Conservation (phyloP, 495 filamentous ascomycete genomes). For the Umbilicaria muhlenbergii region DNA sequence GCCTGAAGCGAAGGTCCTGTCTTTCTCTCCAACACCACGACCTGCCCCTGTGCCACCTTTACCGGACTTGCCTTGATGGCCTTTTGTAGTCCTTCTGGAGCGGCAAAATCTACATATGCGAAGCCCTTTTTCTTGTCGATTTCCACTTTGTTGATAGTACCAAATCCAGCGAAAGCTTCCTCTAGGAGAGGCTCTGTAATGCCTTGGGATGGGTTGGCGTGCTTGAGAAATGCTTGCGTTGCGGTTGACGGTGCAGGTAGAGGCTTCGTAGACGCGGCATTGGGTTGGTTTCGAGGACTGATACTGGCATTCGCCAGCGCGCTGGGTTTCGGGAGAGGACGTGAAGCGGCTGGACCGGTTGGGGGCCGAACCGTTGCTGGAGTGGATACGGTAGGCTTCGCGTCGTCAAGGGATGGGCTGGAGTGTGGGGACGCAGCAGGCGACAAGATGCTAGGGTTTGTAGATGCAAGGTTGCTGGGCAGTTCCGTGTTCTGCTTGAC, state of each 20-base stretch:
- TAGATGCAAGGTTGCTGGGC: constrained; percentile 9
- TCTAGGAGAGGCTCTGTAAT: constrained; percentile 68
- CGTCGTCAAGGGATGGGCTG: background rate
- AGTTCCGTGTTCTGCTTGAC: constrained; percentile 15
- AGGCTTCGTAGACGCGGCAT: constrained; percentile 5
- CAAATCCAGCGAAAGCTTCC: constrained; percentile 53
- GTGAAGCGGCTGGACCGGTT: constrained; percentile 16
- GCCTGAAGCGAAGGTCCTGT: constrained; percentile 17
- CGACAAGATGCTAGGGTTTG: background rate
- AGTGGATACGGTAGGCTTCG: constrained; percentile 7
- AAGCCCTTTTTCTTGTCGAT: constrained; percentile 90
- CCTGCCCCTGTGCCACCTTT: constrained; percentile 64
- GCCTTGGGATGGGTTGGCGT: constrained; percentile 81
- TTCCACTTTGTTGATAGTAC: constrained; percentile 58
- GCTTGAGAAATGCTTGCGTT: constrained; percentile 81
- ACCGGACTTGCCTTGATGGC: constrained; percentile 73
- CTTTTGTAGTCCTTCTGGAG: constrained; percentile 50
- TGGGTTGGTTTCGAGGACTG: constrained; percentile 8
- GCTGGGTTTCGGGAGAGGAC: constrained; percentile 18
- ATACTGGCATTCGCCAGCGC: constrained; percentile 21
- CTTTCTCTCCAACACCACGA: constrained; percentile 75
- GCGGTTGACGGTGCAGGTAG: constrained; percentile 32
- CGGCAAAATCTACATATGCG: constrained; percentile 74
- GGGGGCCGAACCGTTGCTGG: constrained; percentile 14
- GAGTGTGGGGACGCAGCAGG: constrained; percentile 2